Evolutionary conservation across 306 rosid species (phyloP), one percentile per base, ranked within the genome.

Genomic region (Psophocarpus tetragonolobus): DNA sequence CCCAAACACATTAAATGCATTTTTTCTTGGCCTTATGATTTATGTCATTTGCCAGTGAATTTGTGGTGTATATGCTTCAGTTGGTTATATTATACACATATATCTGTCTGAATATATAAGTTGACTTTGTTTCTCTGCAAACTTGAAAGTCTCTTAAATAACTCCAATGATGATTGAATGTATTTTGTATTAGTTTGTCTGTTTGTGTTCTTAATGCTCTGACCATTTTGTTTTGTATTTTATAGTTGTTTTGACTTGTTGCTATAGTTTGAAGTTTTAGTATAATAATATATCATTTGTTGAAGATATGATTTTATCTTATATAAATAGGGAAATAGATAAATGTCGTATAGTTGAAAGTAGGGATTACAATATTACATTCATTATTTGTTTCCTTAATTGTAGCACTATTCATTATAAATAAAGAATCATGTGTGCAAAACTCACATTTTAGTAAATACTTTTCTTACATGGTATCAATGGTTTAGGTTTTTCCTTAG

Each of bases 21-120:
- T 48, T 21, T 56, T 24, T 21, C n/a, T 2, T 12, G 32, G 36
- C 51, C 6, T 53, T 71, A 21, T 53, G n/a, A 44, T 71, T 65
- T 20, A 20, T 71, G 58, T 13, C 57, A 61, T 60, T 61, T 75
- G 21, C 68, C 48, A 53, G 50, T 82, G 68, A 62, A 61, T 74
- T 47, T 47, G 44, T 13, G 24, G 48, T 27, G 53, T 11, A n/a
- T 53, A 14, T 62, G 54, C 44, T 41, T 53, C 6, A 17, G 27
- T 42, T 71, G 71, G 66, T 53, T 57, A 8, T 11, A 53, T 48
- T 10, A 41, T n/a, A 2, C 8, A 15, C 45, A n/a, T 53, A 9
- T 38, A 36, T 56, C 48, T 30, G 27, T 14, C 33, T 54, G 41
- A 26, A 41, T 67, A 63, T 54, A 38, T 12, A 24, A 23, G 56